phyloP scores from a whole-genome alignment of 2,329 filamentous ascomycete species.

The Furcasterigmium sp. region DNA sequence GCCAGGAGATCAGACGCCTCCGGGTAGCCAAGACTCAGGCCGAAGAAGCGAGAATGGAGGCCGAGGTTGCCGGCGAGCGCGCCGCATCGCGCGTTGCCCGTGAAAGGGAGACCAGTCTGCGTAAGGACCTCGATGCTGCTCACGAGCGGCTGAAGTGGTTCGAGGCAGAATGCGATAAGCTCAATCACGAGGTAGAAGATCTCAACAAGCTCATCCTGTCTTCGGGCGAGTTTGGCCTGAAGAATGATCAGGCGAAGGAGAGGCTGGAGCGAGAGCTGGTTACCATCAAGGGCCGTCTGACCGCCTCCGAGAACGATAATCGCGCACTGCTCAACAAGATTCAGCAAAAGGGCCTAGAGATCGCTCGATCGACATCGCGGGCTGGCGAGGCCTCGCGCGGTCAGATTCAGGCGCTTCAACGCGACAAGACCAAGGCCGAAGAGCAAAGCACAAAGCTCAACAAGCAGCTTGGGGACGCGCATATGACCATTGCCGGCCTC shows the following conservation, averaged over 20 bases:
- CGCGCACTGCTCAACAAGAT: conserved; percentile 92
- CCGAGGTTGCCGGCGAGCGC: conserved; percentile 75
- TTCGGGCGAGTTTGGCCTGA: conserved; percentile 82
- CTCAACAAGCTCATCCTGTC: conserved; percentile 83
- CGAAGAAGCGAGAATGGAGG: conserved; percentile 79
- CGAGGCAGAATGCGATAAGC: conserved; percentile 70
- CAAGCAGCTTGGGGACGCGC: conserved; percentile 80
- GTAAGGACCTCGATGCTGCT: conserved; percentile 75
- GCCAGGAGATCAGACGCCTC: conserved; percentile 76
- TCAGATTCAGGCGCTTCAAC: conserved; percentile 69
- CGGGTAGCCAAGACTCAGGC: conserved; percentile 78
- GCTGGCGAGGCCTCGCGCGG: conserved; percentile 78
- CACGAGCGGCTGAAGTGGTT: conserved; percentile 72
- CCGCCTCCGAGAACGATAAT: conserved; percentile 95
- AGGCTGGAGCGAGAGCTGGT: conserved; percentile 85
- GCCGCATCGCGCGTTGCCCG: conserved; percentile 71
- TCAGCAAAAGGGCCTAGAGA: conserved; percentile 94
- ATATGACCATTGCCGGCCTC: conserved; percentile 73
- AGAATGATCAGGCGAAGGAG: conserved; percentile 91
- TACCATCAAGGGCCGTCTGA: conserved; percentile 82
- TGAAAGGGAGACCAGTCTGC: conserved; percentile 73
- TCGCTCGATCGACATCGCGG: conserved; percentile 82
- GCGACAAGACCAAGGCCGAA: conserved; percentile 77
- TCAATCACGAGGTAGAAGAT: conserved; percentile 76
- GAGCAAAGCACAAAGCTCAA: conserved; percentile 77